Evolutionary conservation across 176 grass and related monocot genomes (phyloP), one percentile per base, ranked within the genome.

Genomic region (Avena atlantica): DNA sequence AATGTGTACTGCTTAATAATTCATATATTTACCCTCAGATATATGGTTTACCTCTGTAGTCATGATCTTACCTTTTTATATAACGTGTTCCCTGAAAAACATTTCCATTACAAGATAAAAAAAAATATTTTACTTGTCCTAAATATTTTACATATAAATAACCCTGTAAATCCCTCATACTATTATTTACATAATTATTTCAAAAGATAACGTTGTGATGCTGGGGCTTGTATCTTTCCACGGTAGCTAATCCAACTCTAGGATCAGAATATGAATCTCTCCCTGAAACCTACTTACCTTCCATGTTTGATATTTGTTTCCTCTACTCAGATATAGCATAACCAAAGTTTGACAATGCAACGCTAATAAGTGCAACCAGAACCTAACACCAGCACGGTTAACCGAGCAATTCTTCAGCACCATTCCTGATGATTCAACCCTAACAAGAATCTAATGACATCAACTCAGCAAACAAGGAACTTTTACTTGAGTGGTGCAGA

Each of bases 241-340:
- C 0, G 12, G 24, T 65, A 12, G 24, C 12, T 4, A 65, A 29
- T 65, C 24, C 40, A 12, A 29, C 24, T 6, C 24, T 24, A 29
- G 24, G 23, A 65, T 29, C 61, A 14, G 5, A 66, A 66, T 27
- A 31, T 16, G 63, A 34, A 56, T 77, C 49, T 34, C 15, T 31
- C 23, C 14, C 9, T 53, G 17, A 60, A 23, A 60, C 5, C 0
- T 56, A 12, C 24, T 44, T 15, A 17, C 67, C 74, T 11, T 56
- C 14, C 15, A 53, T 21, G 7, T 40, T 31, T 56, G 34, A 87
- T 52, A 14, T 52, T 51, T 87, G 79, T 67, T 71, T 75, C 81
- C 74, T 70, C 42, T 20, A 71, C 81, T 20, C 64, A 62, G 71
- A 84, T 74, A 34, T 34, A 78, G 20, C 64, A 40, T 70, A 60